Evolutionary conservation across 164 flowering plant genomes (phyloP), one percentile per base, ranked within the genome.

Genomic region (Vitis riparia): DNA sequence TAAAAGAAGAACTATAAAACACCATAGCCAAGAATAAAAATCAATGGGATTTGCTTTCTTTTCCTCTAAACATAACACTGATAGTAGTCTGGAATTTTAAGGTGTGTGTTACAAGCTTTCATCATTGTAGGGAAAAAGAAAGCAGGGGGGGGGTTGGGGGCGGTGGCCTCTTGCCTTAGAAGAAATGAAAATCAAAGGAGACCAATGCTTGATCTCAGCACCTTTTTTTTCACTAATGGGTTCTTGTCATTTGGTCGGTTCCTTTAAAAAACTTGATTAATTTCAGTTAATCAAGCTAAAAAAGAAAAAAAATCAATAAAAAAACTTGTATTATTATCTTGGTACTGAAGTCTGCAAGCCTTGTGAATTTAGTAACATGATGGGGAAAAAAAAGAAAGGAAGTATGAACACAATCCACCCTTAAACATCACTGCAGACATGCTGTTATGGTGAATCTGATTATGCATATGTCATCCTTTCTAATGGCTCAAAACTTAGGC

Each of bases 81-180:
- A 6, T 37, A 6, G 44, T 37, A 37, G 44, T 2, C 44, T 37
- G 44, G 44, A 37, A 37, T 37, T 37, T 37, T 37, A 37, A 32
- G 44, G 44, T 32, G 44, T 32, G 44, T 32, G 4, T 11, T 14
- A 11, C 56, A 53, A 11, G 11, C 14, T 53, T 53, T 53, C 8
- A n/a, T n/a, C 56, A 53, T 13, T 53, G 56, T 6, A 13, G n/a
- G n/a, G 56, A 6, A 5, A n/a, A 14, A 5, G 56, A 6, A 5
- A 53, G n/a, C 9, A 53, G n/a, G 6, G 16, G 7, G 56, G 14
- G n/a, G 56, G n/a, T 1, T 2, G 7, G n/a, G 11, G 14, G 56
- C 0, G 23, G 56, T 19, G 44, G 51, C 55, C 67, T 51, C 68
- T 52, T 66, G 60, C 68, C 59, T 66, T 66, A n/a, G 60, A 66